These are phyloP conservation scores for Populus simonii DNA, from an alignment of 345 rosid species.

Conservation along the genomic window DNA sequence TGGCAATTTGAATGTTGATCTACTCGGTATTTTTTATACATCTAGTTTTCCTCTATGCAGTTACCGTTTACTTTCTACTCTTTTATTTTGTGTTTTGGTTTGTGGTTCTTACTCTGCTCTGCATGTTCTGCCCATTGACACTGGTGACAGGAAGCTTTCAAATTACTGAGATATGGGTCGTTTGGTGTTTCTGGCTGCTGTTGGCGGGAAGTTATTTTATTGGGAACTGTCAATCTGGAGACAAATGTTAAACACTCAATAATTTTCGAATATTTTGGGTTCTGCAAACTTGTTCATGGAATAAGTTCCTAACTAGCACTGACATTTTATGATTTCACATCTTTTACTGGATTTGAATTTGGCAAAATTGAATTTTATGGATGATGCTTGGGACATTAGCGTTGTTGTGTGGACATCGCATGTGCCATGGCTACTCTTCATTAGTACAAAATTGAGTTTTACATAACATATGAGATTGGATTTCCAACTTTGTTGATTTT, in stretches of 20 bases:
- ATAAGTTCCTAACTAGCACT: constrained; percentile 10
- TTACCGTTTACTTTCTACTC: not conserved
- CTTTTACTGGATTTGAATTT: not conserved
- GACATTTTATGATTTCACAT: not conserved
- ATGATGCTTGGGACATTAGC: not conserved
- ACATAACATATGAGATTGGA: not conserved
- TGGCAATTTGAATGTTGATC: not conserved
- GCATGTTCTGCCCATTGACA: not conserved
- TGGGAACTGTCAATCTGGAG: constrained; percentile 2
- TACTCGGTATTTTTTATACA: not conserved
- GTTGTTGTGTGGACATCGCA: too few relatives aligned
- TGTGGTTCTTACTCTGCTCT: not conserved
- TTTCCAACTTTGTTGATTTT: not conserved
- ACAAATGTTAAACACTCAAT: constrained; percentile 10
- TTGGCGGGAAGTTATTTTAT: not conserved
- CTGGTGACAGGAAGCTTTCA: constrained; percentile 1
- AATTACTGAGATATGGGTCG: constrained; percentile 1
- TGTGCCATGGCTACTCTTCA: not conserved
- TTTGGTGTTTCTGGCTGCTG: not conserved
- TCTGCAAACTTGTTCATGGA: constrained; percentile 8
- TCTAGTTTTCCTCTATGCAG: not conserved
- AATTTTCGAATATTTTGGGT: not conserved
- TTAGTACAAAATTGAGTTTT: not conserved
- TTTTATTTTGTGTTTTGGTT: not conserved
- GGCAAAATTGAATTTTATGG: not conserved